Conservation (phyloP, 2,329 filamentous ascomycete species). For the Alternaria atra region DNA sequence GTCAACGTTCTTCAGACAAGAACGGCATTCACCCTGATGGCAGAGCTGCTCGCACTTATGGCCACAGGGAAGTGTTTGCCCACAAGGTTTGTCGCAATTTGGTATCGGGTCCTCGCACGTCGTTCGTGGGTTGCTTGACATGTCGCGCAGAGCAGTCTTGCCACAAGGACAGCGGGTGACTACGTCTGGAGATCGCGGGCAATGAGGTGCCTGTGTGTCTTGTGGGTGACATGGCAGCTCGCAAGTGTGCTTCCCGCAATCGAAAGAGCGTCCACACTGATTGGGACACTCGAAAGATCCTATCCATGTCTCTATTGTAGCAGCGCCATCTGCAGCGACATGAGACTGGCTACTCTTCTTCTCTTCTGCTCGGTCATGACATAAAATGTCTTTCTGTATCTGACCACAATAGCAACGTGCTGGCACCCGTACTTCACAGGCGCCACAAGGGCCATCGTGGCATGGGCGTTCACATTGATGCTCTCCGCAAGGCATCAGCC, state of each 20-base stretch:
- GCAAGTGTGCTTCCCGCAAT: constrained; percentile 85
- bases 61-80: constrained; percentile 76
- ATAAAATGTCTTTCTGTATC: constrained; percentile 74
- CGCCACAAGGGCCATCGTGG: constrained; percentile 86
- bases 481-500: constrained; percentile 83
- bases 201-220: constrained; percentile 73
- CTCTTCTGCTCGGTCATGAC: constrained; percentile 74
- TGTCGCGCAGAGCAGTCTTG: constrained; percentile 75
- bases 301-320: constrained; percentile 61
- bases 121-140: constrained; percentile 67
- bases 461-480: constrained; percentile 79
- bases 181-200: constrained; percentile 84
- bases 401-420: constrained; percentile 90
- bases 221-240: constrained; percentile 80
- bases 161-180: constrained; percentile 87
- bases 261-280: constrained; percentile 70
- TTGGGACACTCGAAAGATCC: constrained; percentile 73
- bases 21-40: constrained; percentile 77
- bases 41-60: constrained; percentile 80
- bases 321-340: constrained; percentile 47
- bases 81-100: constrained; percentile 79
- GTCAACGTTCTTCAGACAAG: constrained; percentile 73
- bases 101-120: constrained; percentile 81
- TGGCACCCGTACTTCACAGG: constrained; percentile 76
- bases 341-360: constrained; percentile 59